These are phyloP conservation scores for Metarhizium brunneum DNA, from an alignment of 2,329 filamentous ascomycete genomes.

Conservation along the genomic window DNA sequence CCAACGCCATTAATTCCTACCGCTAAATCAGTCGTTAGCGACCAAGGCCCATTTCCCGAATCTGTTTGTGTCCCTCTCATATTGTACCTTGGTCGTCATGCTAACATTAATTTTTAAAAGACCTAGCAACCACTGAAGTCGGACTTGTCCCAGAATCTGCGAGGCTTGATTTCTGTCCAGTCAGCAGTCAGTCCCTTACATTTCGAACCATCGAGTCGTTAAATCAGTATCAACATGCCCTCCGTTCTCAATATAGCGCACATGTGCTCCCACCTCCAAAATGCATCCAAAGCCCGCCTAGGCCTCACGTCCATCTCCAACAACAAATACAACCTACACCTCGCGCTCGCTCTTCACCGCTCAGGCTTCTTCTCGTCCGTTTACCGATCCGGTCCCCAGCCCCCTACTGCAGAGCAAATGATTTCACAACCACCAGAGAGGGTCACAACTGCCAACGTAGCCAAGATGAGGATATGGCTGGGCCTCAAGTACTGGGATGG, in stretches of 20 bases:
- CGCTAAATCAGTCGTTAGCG: not conserved
- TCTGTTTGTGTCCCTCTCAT: not conserved
- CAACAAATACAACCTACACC: conserved; percentile 68
- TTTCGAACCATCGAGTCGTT: not conserved
- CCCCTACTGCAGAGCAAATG: conserved; percentile 38
- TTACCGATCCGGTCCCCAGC: conserved; percentile 55
- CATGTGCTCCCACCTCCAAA: conserved; percentile 86
- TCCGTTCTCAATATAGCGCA: conserved; percentile 62
- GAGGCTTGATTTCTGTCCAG: not conserved
- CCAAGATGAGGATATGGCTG: conserved; percentile 71
- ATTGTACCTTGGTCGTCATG: not conserved
- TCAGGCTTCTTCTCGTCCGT: conserved; percentile 75
- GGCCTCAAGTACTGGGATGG: conserved; percentile 86
- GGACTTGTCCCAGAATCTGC: not conserved
- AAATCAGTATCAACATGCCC: conserved; percentile 20
- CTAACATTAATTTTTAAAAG: not conserved
- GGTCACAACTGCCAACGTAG: conserved; percentile 61
- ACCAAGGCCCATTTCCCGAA: not conserved
- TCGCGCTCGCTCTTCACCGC: conserved; percentile 71
- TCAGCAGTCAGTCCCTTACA: not conserved
- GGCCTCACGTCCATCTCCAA: conserved; percentile 76
- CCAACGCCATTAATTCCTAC: no score
- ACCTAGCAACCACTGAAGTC: not conserved
- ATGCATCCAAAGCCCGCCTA: conserved; percentile 74
- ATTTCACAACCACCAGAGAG: conserved; percentile 39